These are phyloP conservation scores for Suillus sp. DNA, from an alignment of 768 basidiomycete species.

Conservation along the genomic window DNA sequence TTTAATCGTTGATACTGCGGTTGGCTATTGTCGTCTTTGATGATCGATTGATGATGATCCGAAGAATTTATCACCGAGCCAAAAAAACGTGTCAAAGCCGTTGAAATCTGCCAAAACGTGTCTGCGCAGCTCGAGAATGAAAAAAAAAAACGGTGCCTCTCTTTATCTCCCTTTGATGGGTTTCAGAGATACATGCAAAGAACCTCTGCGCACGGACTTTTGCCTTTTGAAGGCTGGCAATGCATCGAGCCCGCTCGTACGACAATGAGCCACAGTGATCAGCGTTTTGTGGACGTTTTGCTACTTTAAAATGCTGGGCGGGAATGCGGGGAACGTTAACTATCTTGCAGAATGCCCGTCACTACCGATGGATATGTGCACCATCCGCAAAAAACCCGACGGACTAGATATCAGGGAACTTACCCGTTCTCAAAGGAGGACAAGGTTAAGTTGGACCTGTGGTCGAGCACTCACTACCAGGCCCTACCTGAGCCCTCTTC, in stretches of 20 bases:
- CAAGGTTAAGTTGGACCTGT: slow-evolving; percentile 3
- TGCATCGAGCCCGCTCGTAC: neutral
- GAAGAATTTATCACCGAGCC: neutral
- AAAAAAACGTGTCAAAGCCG: neutral
- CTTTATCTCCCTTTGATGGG: neutral
- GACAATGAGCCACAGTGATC: slow-evolving; percentile 1
- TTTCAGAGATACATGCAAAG: neutral
- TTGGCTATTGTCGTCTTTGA: neutral
- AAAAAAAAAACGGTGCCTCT: neutral
- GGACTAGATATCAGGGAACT: slow-evolving; percentile 1
- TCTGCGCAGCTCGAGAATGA: neutral
- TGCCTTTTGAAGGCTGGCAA: neutral
- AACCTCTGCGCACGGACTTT: too few species aligned
- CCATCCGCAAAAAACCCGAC: neutral
- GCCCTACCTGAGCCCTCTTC: slow-evolving; percentile 14
- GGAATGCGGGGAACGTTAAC: neutral
- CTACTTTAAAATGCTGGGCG: neutral
- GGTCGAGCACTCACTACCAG: neutral
- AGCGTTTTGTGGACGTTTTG: neutral
- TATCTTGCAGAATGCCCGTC: neutral
- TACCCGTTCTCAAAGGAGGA: slow-evolving; percentile 5
- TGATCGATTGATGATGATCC: slow-evolving; percentile 2
- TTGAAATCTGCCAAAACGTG: slow-evolving; percentile 1
- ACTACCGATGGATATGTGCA: neutral
- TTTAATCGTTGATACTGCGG: slow-evolving; percentile 3